Evolutionary conservation across 2,329 filamentous ascomycete species (phyloP), one percentile per base, ranked within the genome.

Genomic region (Aspergillus tubingensis): DNA sequence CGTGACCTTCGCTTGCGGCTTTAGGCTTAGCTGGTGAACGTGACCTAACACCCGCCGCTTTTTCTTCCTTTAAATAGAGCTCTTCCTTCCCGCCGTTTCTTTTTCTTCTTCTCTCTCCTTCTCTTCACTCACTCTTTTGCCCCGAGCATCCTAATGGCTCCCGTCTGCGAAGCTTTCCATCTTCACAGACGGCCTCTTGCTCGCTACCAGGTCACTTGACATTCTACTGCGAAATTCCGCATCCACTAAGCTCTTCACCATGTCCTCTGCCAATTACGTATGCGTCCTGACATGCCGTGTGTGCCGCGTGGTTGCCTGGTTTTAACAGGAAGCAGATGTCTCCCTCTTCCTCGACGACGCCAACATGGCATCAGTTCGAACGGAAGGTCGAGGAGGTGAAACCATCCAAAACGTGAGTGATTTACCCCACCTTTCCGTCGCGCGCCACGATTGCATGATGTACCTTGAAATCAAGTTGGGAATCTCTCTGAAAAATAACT

Each of bases 401-500:
- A 73, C 87, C 91, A 52, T 90, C 91, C 36, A 99, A 98, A 80
- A 91, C 88, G 95, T 96, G 88, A 80, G 89, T 85, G 52, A 59
- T 36, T 21, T 58, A 21, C 52, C 61, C 27, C 36, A 19, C 54
- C 43, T 38, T 57, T 54, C 27, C 27, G 30, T 55, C 10, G 38
- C n/a, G 23, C 76, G 72, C 70, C 72, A 11, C 25, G 47, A 50
- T 81, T 70, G 82, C 87, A 96, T 96, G 93, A 96, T 91, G 86
- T 74, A 82, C 84, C 63, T 86, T 68, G 61, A 76, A 84, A 88
- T 91, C 89, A 96, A 96, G 86, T 87, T 99, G 95, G 95, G 95
- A 99, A 99, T 99, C 95, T 99, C 96, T 99, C 95, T 90, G 91
- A 98, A 91, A 85, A 79, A 82, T 80, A 79, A 79, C 85, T 99